phyloP scores from a whole-genome alignment of 495 filamentous ascomycete species.

The Pyrenopolyporus hunteri region DNA sequence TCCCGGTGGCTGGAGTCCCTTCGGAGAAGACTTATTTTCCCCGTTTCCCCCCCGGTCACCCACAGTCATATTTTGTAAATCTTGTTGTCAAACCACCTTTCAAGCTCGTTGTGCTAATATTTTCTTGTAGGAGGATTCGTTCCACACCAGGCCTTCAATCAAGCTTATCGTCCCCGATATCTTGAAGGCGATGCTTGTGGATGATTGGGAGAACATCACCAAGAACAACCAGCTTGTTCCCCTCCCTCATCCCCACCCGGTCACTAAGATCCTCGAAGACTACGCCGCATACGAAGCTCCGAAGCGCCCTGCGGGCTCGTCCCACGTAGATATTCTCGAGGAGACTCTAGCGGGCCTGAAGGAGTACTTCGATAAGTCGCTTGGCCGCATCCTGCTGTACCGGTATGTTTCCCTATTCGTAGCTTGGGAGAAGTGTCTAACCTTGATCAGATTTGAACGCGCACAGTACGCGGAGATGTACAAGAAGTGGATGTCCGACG shows the following conservation, averaged over 20 bases:
- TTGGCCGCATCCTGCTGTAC: slow-evolving; percentile 89
- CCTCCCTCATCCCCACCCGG: slow-evolving; percentile 76
- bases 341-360: slow-evolving; percentile 83
- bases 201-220: slow-evolving; percentile 98
- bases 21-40: slow-evolving; percentile 22
- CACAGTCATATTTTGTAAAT: slow-evolving; percentile 7
- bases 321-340: slow-evolving; percentile 82
- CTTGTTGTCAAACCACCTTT: background rate
- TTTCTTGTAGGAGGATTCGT: slow-evolving; percentile 76
- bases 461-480: slow-evolving; percentile 78
- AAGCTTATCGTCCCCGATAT: slow-evolving; percentile 82
- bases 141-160: slow-evolving; percentile 77
- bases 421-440: slow-evolving; percentile 7
- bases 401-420: slow-evolving; percentile 48
- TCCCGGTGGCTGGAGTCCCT: slow-evolving; percentile 43
- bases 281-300: slow-evolving; percentile 73
- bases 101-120: slow-evolving; percentile 33
- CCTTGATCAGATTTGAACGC: slow-evolving; percentile 70
- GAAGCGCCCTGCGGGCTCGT: slow-evolving; percentile 66
- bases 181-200: slow-evolving; percentile 87
- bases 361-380: slow-evolving; percentile 87
- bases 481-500: slow-evolving; percentile 62
- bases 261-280: slow-evolving; percentile 76
- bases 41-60: too few relatives aligned
- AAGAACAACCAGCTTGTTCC: slow-evolving; percentile 88